Percentiles rank a stretch among this genome's conserved stretches.
These are phyloP conservation scores for Aspergillus sp. DNA, from an alignment of 2,329 filamentous ascomycete genomes.

Conservation along the genomic window DNA sequence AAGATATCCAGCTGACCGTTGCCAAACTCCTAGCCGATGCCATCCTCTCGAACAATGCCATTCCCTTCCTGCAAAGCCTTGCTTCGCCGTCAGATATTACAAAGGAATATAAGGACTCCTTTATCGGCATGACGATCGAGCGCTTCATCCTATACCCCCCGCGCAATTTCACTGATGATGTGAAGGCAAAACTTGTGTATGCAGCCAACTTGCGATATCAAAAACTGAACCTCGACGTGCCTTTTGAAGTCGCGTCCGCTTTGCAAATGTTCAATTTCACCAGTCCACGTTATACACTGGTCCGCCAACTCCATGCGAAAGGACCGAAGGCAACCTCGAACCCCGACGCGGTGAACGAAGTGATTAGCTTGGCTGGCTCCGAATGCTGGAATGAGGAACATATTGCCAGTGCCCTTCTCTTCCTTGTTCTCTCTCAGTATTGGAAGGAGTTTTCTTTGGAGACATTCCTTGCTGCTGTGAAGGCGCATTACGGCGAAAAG, in stretches of 20 bases:
- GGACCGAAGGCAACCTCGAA: constrained; percentile 75
- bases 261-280: constrained; percentile 47
- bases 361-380: constrained; percentile 55
- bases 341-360: constrained; percentile 66
- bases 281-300: constrained; percentile 47
- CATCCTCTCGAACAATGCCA: constrained; percentile 79
- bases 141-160: constrained; percentile 84
- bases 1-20: constrained; percentile 4
- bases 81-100: constrained; percentile 63
- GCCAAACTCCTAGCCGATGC: constrained; percentile 66
- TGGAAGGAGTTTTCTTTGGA: constrained; percentile 67
- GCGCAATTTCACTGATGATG: constrained; percentile 77
- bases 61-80: constrained; percentile 74
- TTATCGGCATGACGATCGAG: constrained; percentile 78
- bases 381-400: constrained; percentile 76
- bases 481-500: constrained; percentile 55
- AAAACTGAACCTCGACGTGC: constrained; percentile 50
- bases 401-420: constrained; percentile 77
- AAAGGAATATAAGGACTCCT: constrained; percentile 66
- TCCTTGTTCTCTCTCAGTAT: constrained; percentile 61
- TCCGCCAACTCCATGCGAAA: constrained; percentile 67
- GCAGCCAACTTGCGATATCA: constrained; percentile 69
- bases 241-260: constrained; percentile 43
- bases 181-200: constrained; percentile 63
- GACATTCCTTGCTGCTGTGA: constrained; percentile 61